Evolutionary conservation across 257 asterid genomes (phyloP), one percentile per base, ranked within the genome.

Genomic region (Mitragyna speciosa): DNA sequence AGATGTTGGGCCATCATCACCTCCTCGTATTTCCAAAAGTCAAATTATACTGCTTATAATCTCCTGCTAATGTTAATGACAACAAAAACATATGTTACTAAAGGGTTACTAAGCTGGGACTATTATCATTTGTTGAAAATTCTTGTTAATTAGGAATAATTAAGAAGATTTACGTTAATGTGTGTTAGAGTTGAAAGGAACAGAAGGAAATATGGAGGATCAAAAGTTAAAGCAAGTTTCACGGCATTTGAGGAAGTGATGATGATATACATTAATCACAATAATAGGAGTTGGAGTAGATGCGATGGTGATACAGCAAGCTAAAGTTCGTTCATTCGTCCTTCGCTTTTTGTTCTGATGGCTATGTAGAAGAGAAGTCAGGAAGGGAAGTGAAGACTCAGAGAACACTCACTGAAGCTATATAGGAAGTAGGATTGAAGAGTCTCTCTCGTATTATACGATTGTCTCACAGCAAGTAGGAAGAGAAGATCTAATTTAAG

Each of bases 151-250:
- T 31, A 64, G 70, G 26, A 4, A 10, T 64, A 28, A n/a, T n/a
- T n/a, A n/a, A 28, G 3, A 64, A 19, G 12, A 9, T 48, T 48
- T 9, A 48, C 10, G 15, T 12, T 47, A 31, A 7, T 59, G 24
- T 8, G 59, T 58, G 28, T 24, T 7, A 80, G 36, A 56, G 67
- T 59, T 36, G 77, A 76, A 64, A 79, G 82, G 86, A 84, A 73
- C 91, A 86, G 84, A 86, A 86, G 77, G 91, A 84, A 84, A 85
- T 82, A 43, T 24, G 74, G 49, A 69, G 67, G 58, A 49, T 58
- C 30, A 43, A 31, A 30, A 70, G 68, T 49, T 45, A 73, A 76
- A 75, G 30, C 52, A 64, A 30, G 14, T 7, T n/a, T 7, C 16
- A 24, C 39, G 39, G 20, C 70, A 75, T 33, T 36, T 75, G 69